These are phyloP conservation scores for Boletus tylopilopsis DNA, from an alignment of 768 basidiomycete genomes.

Conservation along the genomic window DNA sequence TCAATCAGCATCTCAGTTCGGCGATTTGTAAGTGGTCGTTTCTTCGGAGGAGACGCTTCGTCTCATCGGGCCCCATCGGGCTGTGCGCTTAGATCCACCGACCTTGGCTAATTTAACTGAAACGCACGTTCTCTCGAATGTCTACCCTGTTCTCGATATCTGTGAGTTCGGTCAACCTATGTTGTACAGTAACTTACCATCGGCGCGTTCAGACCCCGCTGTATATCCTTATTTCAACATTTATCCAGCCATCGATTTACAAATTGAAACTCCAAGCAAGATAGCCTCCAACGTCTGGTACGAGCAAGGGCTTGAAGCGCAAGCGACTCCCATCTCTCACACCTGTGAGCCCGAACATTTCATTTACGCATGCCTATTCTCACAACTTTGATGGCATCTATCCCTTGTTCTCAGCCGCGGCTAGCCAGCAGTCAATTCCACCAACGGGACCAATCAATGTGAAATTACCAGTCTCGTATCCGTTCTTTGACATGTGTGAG, in stretches of 20 bases:
- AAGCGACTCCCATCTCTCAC: too few relatives aligned
- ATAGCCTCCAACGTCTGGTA: too few relatives aligned
- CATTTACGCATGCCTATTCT: slow-evolving; percentile 37
- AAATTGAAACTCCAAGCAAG: too few relatives aligned
- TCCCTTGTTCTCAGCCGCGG: slow-evolving; percentile 15
- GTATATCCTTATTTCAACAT: slow-evolving; percentile 42
- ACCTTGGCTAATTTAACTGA: too few relatives aligned
- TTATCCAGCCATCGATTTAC: slow-evolving; percentile 30
- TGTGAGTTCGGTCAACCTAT: slow-evolving; percentile 10
- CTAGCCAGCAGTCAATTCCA: not conserved
- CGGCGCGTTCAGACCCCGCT: slow-evolving; percentile 33
- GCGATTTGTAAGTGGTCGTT: too few relatives aligned
- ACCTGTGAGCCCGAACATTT: too few relatives aligned
- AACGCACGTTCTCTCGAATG: not conserved
- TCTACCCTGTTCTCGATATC: slow-evolving; percentile 26
- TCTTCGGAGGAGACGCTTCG: too few relatives aligned
- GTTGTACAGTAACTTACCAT: slow-evolving; percentile 8
- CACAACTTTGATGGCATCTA: slow-evolving; percentile 37
- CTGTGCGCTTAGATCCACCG: too few relatives aligned
- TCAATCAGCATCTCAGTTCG: too few relatives aligned
- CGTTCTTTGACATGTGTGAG: slow-evolving; percentile 35
- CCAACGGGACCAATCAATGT: slow-evolving; percentile 9
- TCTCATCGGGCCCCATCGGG: too few relatives aligned
- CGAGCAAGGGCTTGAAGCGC: too few relatives aligned
- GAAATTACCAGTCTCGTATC: slow-evolving; percentile 16